A percentile compares a stretch with the other conserved stretches of the same genome.
These are phyloP conservation scores for Castanea crenata DNA, from an alignment of 306 rosid species.

Conservation along the genomic window DNA sequence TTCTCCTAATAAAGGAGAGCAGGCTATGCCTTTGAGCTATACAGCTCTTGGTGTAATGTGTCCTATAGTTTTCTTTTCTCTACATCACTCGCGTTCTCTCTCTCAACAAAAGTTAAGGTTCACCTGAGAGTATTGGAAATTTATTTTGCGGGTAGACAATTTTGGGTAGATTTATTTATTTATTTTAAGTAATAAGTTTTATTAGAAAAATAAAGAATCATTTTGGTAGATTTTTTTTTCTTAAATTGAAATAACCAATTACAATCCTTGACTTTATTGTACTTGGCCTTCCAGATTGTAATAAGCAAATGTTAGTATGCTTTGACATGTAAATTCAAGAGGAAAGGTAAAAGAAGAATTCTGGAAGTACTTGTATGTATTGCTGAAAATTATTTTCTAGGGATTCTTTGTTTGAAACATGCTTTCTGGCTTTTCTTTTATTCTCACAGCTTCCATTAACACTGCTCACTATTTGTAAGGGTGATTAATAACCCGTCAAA, in stretches of 20 bases:
- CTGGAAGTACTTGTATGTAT: not conserved
- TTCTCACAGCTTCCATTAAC: not conserved
- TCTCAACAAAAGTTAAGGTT: not conserved
- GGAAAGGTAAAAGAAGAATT: not conserved
- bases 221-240: not conserved
- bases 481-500: too few species aligned
- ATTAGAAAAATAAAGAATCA: too few species aligned
- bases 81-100: not conserved
- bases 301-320: not conserved
- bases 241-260: not conserved
- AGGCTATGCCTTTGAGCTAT: too few species aligned
- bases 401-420: not conserved
- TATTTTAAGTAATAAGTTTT: not conserved
- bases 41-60: not conserved
- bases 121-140: not conserved
- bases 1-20: not conserved
- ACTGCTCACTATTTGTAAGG: too few species aligned
- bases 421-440: not conserved
- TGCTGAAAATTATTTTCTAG: not conserved
- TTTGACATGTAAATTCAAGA: not conserved
- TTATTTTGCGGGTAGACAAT: not conserved
- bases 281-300: not conserved
- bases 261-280: not conserved
- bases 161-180: not conserved
- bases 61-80: not conserved